These are phyloP conservation scores for Trichophyton simii DNA, from an alignment of 2,329 filamentous ascomycete genomes.

Conservation along the genomic window DNA sequence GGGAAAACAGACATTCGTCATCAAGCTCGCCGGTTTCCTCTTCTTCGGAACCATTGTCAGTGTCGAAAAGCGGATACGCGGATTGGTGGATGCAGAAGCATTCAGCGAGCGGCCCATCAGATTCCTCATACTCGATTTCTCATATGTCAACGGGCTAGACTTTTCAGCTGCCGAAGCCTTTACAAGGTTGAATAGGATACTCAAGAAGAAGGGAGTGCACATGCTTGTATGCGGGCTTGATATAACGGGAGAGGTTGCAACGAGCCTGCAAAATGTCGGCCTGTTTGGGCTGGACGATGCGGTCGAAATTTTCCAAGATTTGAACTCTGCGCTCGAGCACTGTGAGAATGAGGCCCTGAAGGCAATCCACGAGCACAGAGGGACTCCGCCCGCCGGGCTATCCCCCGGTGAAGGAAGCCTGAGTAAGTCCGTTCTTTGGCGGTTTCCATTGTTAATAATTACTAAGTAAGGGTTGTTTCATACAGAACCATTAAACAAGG, in stretches of 20 bases:
- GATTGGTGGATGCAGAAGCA: constrained; percentile 66
- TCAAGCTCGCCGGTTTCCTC: constrained; percentile 87
- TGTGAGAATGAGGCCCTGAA: constrained; percentile 91
- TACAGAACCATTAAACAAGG: neutral
- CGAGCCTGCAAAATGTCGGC: constrained; percentile 69
- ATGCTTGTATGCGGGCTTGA: constrained; percentile 75
- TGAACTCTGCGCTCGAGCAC: constrained; percentile 85
- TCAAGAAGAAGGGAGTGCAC: constrained; percentile 63
- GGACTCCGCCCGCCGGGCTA: constrained; percentile 23
- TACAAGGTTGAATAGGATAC: constrained; percentile 74
- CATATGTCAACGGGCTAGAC: constrained; percentile 81
- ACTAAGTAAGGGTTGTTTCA: neutral
- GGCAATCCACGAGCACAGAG: constrained; percentile 59
- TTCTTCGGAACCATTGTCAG: constrained; percentile 97
- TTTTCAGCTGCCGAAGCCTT: constrained; percentile 96
- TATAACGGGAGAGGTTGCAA: constrained; percentile 60
- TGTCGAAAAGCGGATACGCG: constrained; percentile 78
- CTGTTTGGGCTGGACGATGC: constrained; percentile 61
- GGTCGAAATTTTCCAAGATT: constrained; percentile 70
- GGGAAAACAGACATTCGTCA: constrained; percentile 75
- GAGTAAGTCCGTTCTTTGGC: constrained; percentile 3
- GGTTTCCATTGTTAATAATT: too few species aligned
- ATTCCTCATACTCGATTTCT: constrained; percentile 79
- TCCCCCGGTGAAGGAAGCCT: constrained; percentile 6
- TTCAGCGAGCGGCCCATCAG: constrained; percentile 70